Evolutionary conservation across 2,329 filamentous ascomycete genomes (phyloP).

Genomic region (Monosporascus sp.): DNA sequence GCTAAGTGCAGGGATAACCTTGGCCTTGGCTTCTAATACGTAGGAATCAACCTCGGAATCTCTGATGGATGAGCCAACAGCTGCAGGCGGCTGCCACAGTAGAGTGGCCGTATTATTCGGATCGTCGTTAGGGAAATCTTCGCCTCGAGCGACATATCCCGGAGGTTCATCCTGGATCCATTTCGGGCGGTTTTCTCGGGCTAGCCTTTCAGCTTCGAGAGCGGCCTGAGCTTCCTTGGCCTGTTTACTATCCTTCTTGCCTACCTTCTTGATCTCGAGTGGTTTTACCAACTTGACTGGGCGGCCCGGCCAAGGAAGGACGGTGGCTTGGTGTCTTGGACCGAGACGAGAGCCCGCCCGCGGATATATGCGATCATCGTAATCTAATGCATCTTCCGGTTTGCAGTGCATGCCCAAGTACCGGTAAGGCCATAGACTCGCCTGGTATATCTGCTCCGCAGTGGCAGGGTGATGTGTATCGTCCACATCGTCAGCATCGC

Average conservation of each 20-base stretch:
- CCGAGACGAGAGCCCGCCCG: slow-evolving; percentile 89
- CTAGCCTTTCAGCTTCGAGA: slow-evolving; percentile 74
- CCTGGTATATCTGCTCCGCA: slow-evolving; percentile 83
- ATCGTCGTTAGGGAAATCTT: slow-evolving; percentile 68
- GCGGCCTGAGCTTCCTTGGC: slow-evolving; percentile 76
- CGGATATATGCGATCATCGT: slow-evolving; percentile 96
- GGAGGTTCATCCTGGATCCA: slow-evolving; percentile 90
- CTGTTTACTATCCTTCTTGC: slow-evolving; percentile 71
- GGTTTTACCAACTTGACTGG: slow-evolving; percentile 89
- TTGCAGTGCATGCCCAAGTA: slow-evolving; percentile 95
- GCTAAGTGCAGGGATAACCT: slow-evolving; percentile 58
- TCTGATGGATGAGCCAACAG: slow-evolving; percentile 38
- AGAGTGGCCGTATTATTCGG: slow-evolving; percentile 68
- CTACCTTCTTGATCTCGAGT: slow-evolving; percentile 75
- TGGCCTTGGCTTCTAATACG: slow-evolving; percentile 61
- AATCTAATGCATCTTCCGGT: slow-evolving; percentile 90
- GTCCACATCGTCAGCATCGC: slow-evolving; percentile 56
- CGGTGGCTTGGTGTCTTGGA: slow-evolving; percentile 83
- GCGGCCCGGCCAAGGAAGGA: slow-evolving; percentile 77
- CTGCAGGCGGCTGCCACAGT: slow-evolving; percentile 70
- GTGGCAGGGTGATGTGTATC: slow-evolving; percentile 56
- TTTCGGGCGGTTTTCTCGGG: slow-evolving; percentile 77
- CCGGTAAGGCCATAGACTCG: slow-evolving; percentile 91
- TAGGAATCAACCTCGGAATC: slow-evolving; percentile 68
- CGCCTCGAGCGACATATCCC: slow-evolving; percentile 80